phyloP scores from a whole-genome alignment of 108 stramenopile genomes.

The Mayamaea pseudoterrestris region DNA sequence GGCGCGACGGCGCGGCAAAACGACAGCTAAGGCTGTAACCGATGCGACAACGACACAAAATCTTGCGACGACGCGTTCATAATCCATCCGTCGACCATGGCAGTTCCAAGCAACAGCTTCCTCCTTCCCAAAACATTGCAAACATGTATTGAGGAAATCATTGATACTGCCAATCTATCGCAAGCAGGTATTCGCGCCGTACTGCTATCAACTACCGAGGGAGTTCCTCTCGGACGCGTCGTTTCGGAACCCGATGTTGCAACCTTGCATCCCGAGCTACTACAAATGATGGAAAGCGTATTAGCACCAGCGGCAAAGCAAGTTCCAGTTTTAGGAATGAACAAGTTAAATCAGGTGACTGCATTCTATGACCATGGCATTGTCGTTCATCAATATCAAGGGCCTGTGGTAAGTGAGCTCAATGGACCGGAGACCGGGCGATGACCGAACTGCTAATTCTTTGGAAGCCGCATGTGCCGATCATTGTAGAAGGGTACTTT shows the following conservation, averaged over 20 bases:
- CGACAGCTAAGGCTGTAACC: no score
- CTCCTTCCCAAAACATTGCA: conserved; percentile 32
- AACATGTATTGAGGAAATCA: conserved; percentile 21
- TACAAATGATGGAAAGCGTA: conserved; percentile 28
- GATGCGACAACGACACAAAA: no score
- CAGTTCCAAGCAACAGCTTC: neutral
- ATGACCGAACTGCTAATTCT: neutral
- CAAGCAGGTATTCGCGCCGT: conserved; percentile 31
- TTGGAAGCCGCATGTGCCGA: no score
- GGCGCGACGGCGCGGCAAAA: no score
- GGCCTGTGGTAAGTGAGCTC: conserved; percentile 32
- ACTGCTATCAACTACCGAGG: conserved; percentile 38
- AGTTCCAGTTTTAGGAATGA: conserved; percentile 33
- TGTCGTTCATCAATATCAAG: conserved; percentile 37
- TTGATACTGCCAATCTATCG: conserved; percentile 17
- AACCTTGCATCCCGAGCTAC: conserved; percentile 27
- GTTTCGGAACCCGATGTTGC: conserved; percentile 16
- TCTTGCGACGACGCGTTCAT: no score
- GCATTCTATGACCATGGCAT: conserved; percentile 41
- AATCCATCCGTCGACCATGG: no score
- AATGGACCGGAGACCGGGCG: neutral
- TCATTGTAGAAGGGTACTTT: no score
- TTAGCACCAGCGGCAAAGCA: conserved; percentile 52
- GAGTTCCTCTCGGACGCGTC: conserved; percentile 34
- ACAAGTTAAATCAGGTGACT: conserved; percentile 30